Evolutionary conservation across 2,329 filamentous ascomycete species (phyloP).

Genomic region (Dactylonectria macrodidyma): DNA sequence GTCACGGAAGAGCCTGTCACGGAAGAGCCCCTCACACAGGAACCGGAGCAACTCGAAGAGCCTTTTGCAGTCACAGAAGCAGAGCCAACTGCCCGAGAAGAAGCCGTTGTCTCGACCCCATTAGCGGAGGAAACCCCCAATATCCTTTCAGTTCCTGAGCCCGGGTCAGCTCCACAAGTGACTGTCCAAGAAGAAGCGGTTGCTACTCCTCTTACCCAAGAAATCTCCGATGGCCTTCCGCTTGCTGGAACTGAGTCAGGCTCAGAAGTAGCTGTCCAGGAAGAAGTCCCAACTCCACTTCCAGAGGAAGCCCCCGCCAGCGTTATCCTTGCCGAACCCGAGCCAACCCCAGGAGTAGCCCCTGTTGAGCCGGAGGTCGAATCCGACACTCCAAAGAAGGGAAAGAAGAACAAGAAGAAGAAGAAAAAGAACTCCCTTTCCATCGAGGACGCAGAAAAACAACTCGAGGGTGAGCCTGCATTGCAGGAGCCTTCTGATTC

Average conservation of each 20-base stretch:
- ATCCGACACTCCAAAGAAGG: conserved; percentile 36
- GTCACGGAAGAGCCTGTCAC: conserved; percentile 20
- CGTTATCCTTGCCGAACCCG: conserved; percentile 7
- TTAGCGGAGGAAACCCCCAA: too few species aligned
- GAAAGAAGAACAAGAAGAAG: conserved; percentile 59
- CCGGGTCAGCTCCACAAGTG: too few species aligned
- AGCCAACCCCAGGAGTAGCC: conserved; percentile 26
- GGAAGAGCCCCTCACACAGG: neutral
- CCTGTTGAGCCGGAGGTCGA: conserved; percentile 22
- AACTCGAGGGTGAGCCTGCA: conserved; percentile 29
- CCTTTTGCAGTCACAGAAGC: neutral
- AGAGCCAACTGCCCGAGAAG: too few species aligned
- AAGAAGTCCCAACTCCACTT: conserved; percentile 41
- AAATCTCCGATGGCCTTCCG: neutral
- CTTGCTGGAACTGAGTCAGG: neutral
- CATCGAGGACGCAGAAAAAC: conserved; percentile 36
- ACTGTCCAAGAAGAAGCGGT: too few species aligned
- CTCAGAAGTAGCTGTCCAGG: conserved; percentile 2
- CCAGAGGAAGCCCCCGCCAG: conserved; percentile 1
- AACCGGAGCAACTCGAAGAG: neutral
- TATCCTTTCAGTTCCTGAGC: too few species aligned
- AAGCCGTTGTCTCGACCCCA: too few species aligned
- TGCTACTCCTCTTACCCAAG: conserved; percentile 1
- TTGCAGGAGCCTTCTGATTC: conserved; percentile 29
- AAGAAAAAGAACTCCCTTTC: conserved; percentile 43